These are phyloP conservation scores for Ascochyta clinopodiicola DNA, from an alignment of 2,329 filamentous ascomycete genomes.

Conservation along the genomic window DNA sequence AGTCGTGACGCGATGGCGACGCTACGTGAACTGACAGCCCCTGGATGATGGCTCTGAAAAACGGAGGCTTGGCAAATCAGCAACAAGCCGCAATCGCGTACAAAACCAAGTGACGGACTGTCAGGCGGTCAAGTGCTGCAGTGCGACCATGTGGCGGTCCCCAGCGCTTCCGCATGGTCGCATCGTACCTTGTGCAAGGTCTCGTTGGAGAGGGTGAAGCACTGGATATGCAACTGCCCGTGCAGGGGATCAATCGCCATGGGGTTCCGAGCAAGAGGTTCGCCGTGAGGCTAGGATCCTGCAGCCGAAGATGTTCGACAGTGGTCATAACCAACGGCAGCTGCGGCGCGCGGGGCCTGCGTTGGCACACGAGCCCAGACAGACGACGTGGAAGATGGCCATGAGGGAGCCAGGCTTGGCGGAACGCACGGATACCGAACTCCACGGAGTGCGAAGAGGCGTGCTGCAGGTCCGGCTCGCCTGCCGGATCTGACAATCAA, in stretches of 20 bases:
- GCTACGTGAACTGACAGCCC: conserved; percentile 44
- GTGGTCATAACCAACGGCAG: conserved; percentile 23
- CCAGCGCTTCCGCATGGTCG: conserved; percentile 29
- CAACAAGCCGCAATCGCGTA: conserved; percentile 27
- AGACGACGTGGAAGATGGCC: conserved; percentile 5
- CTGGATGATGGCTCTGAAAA: conserved; percentile 31
- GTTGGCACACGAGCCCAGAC: conserved; percentile 23
- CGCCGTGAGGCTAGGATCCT: conserved; percentile 29
- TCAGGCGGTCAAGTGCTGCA: conserved; percentile 41
- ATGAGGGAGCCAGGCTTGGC: conserved; percentile 13
- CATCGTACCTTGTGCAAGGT: conserved; percentile 34
- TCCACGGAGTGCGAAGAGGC: conserved; percentile 6
- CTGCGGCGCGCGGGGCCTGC: conserved; percentile 22
- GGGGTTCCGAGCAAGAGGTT: conserved; percentile 33
- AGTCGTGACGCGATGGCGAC: conserved; percentile 27
- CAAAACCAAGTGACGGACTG: conserved; percentile 36
- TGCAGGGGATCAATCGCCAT: conserved; percentile 24
- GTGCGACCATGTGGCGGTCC: conserved; percentile 31
- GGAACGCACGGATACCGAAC: conserved; percentile 1
- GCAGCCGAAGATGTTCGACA: conserved; percentile 31
- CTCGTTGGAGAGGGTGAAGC: conserved; percentile 15
- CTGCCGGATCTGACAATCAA: conserved; percentile 25
- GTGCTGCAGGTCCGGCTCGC: conserved; percentile 23
- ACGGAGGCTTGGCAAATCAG: conserved; percentile 27
- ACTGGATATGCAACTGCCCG: conserved; percentile 7